phyloP scores from a whole-genome alignment of 345 rosid species.

The Carallia brachiata region DNA sequence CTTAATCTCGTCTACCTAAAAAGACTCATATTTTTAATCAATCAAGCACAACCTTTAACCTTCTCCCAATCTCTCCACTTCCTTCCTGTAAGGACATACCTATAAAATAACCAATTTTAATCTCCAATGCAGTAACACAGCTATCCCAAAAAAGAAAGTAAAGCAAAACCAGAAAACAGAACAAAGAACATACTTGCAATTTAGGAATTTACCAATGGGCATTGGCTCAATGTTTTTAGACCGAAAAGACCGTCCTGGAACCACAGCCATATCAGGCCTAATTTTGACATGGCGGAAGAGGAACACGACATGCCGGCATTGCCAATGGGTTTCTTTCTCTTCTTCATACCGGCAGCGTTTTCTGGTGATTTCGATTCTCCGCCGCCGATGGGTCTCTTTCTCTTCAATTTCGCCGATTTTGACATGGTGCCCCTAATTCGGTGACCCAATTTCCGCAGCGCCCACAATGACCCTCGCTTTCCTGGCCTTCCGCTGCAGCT shows the following conservation, averaged over 20 bases:
- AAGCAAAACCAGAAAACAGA: neutral
- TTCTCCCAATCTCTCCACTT: too few relatives aligned
- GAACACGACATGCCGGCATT: constrained; percentile 45
- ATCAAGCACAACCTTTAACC: too few relatives aligned
- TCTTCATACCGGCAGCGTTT: constrained; percentile 3
- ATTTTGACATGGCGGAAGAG: constrained; percentile 51
- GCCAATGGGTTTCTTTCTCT: constrained; percentile 17
- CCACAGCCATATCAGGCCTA: constrained; percentile 40
- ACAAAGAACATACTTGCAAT: constrained; percentile 47
- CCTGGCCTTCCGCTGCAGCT: constrained; percentile 44
- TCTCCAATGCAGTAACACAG: neutral
- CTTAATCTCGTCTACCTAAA: too few relatives aligned
- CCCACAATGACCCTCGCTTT: constrained; percentile 16
- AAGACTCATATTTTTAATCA: too few relatives aligned
- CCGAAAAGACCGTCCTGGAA: constrained; percentile 56
- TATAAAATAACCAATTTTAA: too few relatives aligned
- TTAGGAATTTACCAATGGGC: constrained; percentile 42
- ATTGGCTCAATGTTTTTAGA: constrained; percentile 83
- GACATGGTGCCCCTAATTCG: constrained; percentile 21
- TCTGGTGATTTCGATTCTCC: neutral
- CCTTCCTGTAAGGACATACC: too few relatives aligned
- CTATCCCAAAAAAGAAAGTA: neutral
- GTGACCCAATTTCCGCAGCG: constrained; percentile 49
- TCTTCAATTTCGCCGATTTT: constrained; percentile 38
- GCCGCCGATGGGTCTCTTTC: constrained; percentile 11